Evolutionary conservation across 176 grass and related monocot genomes (phyloP).

Genomic region (Cenchrus purpureus): DNA sequence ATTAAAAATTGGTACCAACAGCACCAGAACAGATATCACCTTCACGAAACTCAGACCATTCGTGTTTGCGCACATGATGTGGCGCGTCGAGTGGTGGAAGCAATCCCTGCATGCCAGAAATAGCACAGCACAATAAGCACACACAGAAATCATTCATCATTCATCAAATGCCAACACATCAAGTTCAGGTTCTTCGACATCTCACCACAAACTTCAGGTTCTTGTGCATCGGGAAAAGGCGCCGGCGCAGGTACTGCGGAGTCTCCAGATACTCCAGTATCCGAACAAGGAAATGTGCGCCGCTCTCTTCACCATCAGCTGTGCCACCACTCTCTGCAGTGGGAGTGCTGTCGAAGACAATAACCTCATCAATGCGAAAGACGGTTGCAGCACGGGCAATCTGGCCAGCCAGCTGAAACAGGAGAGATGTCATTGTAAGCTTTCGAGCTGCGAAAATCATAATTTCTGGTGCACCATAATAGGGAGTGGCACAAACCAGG

Average conservation of each 20-base stretch:
- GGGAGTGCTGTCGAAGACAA: conserved; percentile 74
- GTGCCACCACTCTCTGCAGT: neutral
- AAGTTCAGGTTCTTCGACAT: conserved; percentile 12
- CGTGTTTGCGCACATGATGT: conserved; percentile 90
- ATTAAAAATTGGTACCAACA: neutral
- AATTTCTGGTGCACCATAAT: neutral
- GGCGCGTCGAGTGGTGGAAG: conserved; percentile 94
- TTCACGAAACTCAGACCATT: conserved; percentile 95
- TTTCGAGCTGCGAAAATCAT: neutral
- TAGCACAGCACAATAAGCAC: conserved; percentile 21
- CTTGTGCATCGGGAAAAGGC: conserved; percentile 91
- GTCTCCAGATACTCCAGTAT: conserved; percentile 87
- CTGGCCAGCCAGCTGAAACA: conserved; percentile 84
- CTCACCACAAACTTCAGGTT: conserved; percentile 96
- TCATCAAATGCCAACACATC: conserved; percentile 6
- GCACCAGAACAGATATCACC: conserved; percentile 48
- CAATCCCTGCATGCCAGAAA: conserved; percentile 63
- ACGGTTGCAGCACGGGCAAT: conserved; percentile 84
- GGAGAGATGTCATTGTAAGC: conserved; percentile 1
- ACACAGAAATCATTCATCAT: neutral
- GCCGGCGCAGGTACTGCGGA: conserved; percentile 83
- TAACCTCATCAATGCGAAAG: conserved; percentile 91
- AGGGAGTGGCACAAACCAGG: conserved; percentile 55
- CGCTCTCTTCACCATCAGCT: conserved; percentile 52
- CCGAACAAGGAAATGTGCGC: conserved; percentile 77